Conservation (phyloP, 139 green algal species). For the Medakamo hakoo region DNA sequence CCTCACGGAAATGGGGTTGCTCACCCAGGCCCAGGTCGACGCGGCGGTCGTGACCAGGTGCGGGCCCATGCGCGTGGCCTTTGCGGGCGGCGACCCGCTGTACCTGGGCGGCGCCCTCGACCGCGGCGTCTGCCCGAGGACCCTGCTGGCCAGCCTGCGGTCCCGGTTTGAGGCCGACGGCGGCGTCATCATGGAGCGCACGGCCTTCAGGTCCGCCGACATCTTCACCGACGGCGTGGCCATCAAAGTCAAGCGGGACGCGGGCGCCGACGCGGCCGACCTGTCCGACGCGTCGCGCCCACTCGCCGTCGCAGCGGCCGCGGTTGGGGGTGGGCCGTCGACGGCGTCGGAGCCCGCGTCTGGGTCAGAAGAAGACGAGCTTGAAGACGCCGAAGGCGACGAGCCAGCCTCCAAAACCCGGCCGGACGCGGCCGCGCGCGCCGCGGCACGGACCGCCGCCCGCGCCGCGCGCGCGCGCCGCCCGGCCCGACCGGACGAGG, state of each 20-base stretch:
- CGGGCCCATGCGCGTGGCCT: slow-evolving; percentile 50
- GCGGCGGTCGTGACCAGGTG: slow-evolving; percentile 42
- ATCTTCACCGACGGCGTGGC: slow-evolving; percentile 28
- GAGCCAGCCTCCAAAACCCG: no score
- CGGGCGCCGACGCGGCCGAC: slow-evolving; percentile 6
- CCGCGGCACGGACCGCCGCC: neutral
- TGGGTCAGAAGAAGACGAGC: no score
- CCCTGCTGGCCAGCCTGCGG: slow-evolving; percentile 11
- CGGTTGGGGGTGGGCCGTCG: no score
- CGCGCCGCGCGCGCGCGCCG: neutral
- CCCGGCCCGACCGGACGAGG: neutral
- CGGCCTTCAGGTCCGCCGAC: slow-evolving; percentile 25
- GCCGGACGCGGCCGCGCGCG: neutral
- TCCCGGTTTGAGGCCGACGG: slow-evolving; percentile 27
- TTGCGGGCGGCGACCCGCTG: slow-evolving; percentile 19
- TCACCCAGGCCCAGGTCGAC: slow-evolving; percentile 43
- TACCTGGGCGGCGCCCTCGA: slow-evolving; percentile 57
- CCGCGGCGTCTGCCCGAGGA: slow-evolving; percentile 42
- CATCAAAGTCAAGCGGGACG: slow-evolving; percentile 10
- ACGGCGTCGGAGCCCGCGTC: no score
- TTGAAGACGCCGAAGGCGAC: slow-evolving; percentile 30
- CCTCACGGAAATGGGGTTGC: slow-evolving; percentile 38
- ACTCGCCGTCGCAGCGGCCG: no score
- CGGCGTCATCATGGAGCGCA: slow-evolving; percentile 34
- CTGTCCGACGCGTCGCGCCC: slow-evolving; percentile 34